phyloP scores from a whole-genome alignment of 148 eudicot species.

The Camellia sinensis region DNA sequence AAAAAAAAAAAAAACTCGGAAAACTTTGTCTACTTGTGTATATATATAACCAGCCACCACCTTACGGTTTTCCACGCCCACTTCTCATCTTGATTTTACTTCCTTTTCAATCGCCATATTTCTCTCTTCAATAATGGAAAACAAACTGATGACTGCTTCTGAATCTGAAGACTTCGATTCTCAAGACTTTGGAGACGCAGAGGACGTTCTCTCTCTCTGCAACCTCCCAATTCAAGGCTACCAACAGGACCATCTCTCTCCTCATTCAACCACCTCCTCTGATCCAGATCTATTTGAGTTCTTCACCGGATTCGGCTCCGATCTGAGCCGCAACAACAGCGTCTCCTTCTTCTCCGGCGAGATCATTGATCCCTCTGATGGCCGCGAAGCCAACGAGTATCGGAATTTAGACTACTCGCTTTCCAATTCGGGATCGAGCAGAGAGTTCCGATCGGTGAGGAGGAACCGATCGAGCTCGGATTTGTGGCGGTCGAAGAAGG shows the following conservation, averaged over 20 bases:
- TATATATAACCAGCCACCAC: constrained; percentile 49
- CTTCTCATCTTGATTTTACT: constrained; percentile 31
- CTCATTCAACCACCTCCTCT: neutral
- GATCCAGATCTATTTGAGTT: constrained; percentile 12
- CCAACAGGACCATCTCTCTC: neutral
- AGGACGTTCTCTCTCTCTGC: constrained; percentile 13
- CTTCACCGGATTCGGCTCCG: neutral
- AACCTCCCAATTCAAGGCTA: constrained; percentile 16
- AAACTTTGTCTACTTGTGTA: neutral
- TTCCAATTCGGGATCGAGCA: neutral
- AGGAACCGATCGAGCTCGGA: constrained; percentile 14
- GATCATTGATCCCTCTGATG: neutral
- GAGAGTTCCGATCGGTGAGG: too few relatives aligned
- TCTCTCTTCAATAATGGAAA: neutral
- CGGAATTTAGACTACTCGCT: constrained; percentile 10
- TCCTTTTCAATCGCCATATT: neutral
- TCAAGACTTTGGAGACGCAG: neutral
- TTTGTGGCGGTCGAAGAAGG: constrained; percentile 13
- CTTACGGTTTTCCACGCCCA: constrained; percentile 53
- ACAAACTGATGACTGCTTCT: neutral
- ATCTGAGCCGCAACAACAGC: neutral
- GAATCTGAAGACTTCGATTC: constrained; percentile 1
- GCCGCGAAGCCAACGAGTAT: constrained; percentile 11
- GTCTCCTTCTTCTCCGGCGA: neutral
- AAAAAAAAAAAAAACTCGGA: too few relatives aligned